Evolutionary conservation across 2,329 filamentous ascomycete species (phyloP), one percentile per base, ranked within the genome.

Genomic region (Fusarium sp.): DNA sequence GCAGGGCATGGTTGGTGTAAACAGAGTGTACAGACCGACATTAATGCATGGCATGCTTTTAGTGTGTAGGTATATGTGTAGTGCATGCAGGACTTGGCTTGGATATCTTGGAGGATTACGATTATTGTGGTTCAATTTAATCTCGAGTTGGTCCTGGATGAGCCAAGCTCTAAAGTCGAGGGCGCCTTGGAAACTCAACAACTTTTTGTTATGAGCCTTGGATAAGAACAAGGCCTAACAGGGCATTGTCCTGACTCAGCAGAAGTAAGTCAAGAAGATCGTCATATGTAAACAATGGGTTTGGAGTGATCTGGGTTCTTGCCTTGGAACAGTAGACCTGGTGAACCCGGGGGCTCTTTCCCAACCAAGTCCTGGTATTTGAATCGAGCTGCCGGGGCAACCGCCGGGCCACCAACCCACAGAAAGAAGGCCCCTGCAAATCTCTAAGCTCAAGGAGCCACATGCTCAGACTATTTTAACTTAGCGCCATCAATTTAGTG

Each of bases 311-410:
- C 49, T 63, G 46, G 53, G 45, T 59, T 52, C 46, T 41, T 65
- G 45, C 62, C 61, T 65, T 65, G 62, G 45, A 64, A 58, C 20
- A 38, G 46, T 28, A 41, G 30, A 42, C 36, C 26, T 23, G 31
- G 40, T 41, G 30, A 42, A 36, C 30, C 62, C 42, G 23, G 23
- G 23, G 23, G 23, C 23, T 54, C 44, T 42, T 57, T 64, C 49
- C 36, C 56, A 31, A 42, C 42, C 42, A 40, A 68, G 38, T 53
- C 34, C 42, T 57, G 41, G 66, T 47, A 56, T 67, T 56, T 52
- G 50, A 51, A 63, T 59, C 37, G 41, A 67, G 67, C 67, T 69
- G 66, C 67, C 50, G 62, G 67, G 66, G 67, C 67, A 69, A 69
- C 67, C 67, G 53, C 57, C 28, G 38, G 59, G 51, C 59, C 40